Conservation (phyloP, 2,329 filamentous ascomycete species). For the Daldinia sp. region DNA sequence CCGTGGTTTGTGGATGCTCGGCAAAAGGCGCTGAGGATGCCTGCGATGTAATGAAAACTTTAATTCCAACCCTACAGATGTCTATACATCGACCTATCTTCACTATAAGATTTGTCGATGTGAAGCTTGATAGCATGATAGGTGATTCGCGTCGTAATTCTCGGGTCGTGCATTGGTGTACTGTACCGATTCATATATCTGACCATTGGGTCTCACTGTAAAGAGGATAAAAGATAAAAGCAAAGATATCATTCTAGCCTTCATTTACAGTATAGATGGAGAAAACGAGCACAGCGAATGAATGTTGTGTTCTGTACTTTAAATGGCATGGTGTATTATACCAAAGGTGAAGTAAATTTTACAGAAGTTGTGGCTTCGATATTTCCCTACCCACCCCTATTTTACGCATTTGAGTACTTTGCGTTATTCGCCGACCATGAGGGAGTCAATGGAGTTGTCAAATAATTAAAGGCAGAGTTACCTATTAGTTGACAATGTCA, state of each 20-base stretch:
- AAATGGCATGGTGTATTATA: too few species aligned
- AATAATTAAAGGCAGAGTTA: not conserved
- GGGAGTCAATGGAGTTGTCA: not conserved
- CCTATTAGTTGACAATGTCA: not conserved
- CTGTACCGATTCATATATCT: too few species aligned
- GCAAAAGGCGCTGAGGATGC: not conserved
- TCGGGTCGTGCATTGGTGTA: not conserved
- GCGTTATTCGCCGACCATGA: not conserved
- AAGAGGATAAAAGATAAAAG: too few species aligned
- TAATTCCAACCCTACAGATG: not conserved
- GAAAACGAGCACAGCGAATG: too few species aligned
- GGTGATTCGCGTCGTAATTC: not conserved
- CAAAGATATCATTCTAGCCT: too few species aligned
- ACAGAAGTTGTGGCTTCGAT: too few species aligned
- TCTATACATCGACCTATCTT: not conserved
- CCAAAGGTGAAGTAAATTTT: too few species aligned
- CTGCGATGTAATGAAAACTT: not conserved
- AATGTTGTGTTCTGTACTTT: too few species aligned
- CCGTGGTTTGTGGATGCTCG: not conserved
- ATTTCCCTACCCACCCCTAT: too few species aligned
- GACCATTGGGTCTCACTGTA: too few species aligned
- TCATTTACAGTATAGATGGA: too few species aligned
- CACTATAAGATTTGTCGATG: not conserved
- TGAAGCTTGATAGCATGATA: not conserved
- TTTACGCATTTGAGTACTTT: too few species aligned